phyloP scores from a whole-genome alignment of 495 filamentous ascomycete species.

The Penicillium antarcticum region DNA sequence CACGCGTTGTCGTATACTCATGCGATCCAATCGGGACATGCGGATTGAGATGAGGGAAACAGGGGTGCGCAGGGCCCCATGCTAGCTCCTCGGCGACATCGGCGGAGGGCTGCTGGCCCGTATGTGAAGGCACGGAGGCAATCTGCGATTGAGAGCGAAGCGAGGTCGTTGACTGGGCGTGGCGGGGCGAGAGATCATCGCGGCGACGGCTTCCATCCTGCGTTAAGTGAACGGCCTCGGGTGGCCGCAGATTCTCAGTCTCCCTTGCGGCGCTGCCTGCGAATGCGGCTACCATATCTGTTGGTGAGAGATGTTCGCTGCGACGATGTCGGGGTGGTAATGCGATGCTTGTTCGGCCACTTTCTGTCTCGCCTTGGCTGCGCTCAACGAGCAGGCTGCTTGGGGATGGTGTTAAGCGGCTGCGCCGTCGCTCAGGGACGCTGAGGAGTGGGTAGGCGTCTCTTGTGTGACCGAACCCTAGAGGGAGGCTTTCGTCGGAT shows the following conservation, averaged over 20 bases:
- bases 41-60: constrained; percentile 89
- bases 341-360: constrained; percentile 62
- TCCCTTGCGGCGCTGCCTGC: constrained; percentile 30
- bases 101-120: constrained; percentile 43
- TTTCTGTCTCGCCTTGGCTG: constrained; percentile 51
- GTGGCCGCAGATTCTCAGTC: constrained; percentile 29
- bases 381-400: constrained; percentile 66
- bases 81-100: constrained; percentile 50
- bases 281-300: constrained; percentile 45
- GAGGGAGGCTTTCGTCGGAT: constrained; percentile 40
- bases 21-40: constrained; percentile 76
- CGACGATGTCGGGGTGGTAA: constrained; percentile 57
- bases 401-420: constrained; percentile 49
- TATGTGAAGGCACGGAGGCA: constrained; percentile 37
- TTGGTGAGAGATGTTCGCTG: constrained; percentile 33
- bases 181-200: constrained; percentile 29
- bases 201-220: constrained; percentile 21
- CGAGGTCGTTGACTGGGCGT: constrained; percentile 39
- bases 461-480: constrained; percentile 25
- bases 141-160: constrained; percentile 41
- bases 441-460: constrained; percentile 69
- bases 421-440: constrained; percentile 63
- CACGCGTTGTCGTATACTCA: constrained; percentile 71
- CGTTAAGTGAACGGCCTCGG: constrained; percentile 29
- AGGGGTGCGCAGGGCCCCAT: constrained; percentile 89